A percentile compares a stretch with the other conserved stretches of the same genome.
Conservation (phyloP, 441 rosid genomes). For the Arabidopsis lyrata region DNA sequence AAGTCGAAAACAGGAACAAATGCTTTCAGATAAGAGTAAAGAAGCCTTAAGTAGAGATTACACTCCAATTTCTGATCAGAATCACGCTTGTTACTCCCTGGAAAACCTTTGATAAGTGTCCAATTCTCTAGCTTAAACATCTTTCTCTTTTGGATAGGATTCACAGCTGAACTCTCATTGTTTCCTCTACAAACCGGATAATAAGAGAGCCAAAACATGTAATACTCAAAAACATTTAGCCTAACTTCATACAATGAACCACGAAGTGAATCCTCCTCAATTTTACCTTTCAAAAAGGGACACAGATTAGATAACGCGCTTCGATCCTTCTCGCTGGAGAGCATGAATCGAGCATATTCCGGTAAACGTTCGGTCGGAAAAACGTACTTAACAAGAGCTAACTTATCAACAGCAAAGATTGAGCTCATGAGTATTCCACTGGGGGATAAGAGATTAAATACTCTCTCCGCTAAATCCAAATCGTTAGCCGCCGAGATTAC, state of each 20-base stretch:
- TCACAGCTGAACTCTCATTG: conserved; percentile 50
- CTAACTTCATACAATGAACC: conserved; percentile 69
- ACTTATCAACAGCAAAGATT: conserved; percentile 72
- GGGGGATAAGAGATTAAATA: conserved; percentile 68
- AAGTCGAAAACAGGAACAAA: conserved; percentile 78
- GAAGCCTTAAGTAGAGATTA: conserved; percentile 66
- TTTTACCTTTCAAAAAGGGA: conserved; percentile 66
- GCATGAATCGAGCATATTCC: conserved; percentile 68
- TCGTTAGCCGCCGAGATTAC: conserved; percentile 53
- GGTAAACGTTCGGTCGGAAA: conserved; percentile 87
- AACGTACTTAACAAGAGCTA: conserved; percentile 73
- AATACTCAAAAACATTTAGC: conserved; percentile 81
- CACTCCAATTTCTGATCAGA: conserved; percentile 63
- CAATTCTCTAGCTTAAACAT: conserved; percentile 70
- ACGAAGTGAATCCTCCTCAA: conserved; percentile 60
- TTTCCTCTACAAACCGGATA: conserved; percentile 82
- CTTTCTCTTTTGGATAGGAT: conserved; percentile 51
- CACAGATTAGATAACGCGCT: conserved; percentile 57
- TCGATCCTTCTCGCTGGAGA: conserved; percentile 58
- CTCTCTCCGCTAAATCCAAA: conserved; percentile 51
- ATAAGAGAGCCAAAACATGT: conserved; percentile 91
- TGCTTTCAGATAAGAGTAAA: conserved; percentile 73
- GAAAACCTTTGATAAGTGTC: conserved; percentile 67
- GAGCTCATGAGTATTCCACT: conserved; percentile 62
- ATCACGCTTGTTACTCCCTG: conserved; percentile 61